A percentile compares a stretch with the other conserved stretches of the same genome.
phyloP scores from a whole-genome alignment of 495 filamentous ascomycete genomes.

The Penicillium simplicissimum region DNA sequence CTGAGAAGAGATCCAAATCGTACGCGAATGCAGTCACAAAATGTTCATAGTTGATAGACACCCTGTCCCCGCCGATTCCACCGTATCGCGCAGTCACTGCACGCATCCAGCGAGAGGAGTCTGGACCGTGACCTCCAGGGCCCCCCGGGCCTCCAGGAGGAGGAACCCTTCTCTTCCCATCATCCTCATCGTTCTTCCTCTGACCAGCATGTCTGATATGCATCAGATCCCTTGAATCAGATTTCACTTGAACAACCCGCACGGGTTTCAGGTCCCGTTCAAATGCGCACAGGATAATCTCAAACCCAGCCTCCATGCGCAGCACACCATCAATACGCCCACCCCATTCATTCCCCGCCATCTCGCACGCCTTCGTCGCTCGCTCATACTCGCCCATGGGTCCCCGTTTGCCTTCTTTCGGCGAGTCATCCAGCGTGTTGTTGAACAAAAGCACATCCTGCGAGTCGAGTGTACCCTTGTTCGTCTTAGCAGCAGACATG shows the following conservation, averaged over 20 bases:
- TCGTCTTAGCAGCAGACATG: conserved; percentile 58
- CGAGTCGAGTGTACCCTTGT: conserved; percentile 60
- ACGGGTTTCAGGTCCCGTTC: conserved; percentile 38
- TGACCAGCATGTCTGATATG: conserved; percentile 1
- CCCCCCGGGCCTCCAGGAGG: background rate
- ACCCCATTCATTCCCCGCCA: conserved; percentile 48
- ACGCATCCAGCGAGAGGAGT: conserved; percentile 28
- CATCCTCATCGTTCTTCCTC: conserved; percentile 9
- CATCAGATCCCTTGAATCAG: background rate
- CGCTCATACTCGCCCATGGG: conserved; percentile 41
- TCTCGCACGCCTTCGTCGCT: conserved; percentile 50
- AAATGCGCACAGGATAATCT: conserved; percentile 69
- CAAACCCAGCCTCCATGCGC: conserved; percentile 69
- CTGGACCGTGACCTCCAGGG: conserved; percentile 13
- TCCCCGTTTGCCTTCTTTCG: too few relatives aligned
- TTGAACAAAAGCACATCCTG: conserved; percentile 56
- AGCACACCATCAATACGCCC: conserved; percentile 59
- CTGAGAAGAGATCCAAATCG: conserved; percentile 51
- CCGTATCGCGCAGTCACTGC: conserved; percentile 58
- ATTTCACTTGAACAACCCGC: conserved; percentile 31
- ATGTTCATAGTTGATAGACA: conserved; percentile 58
- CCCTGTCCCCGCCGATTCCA: conserved; percentile 55
- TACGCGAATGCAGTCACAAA: conserved; percentile 62
- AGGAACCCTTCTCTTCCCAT: conserved; percentile 14
- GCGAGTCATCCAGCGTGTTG: conserved; percentile 16